Evolutionary conservation across 2,329 filamentous ascomycete genomes (phyloP), one percentile per base, ranked within the genome.

Genomic region (Epichloe uncinata): DNA sequence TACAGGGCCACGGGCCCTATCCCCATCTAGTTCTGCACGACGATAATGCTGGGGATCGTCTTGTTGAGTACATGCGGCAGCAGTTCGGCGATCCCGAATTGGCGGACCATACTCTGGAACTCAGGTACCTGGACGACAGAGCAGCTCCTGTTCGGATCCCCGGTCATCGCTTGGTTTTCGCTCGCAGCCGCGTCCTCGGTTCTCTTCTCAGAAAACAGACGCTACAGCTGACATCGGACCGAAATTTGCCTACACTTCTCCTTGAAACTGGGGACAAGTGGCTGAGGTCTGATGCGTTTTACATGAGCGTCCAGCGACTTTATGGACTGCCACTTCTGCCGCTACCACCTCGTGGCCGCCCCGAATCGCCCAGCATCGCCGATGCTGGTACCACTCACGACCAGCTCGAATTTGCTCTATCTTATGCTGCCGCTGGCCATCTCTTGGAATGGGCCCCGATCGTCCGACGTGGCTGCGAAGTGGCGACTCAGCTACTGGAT

Each of bases 341-440:
- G 5, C 59, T 65, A 2, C 65, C 62, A 1, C 61, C 60, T 26
- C 60, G 56, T 26, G 55, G 55, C 35, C 55, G 56, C 8, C 47
- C 56, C 22, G 60, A 66, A 20, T 58, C 61, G 11, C 57, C 56
- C 5, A 61, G 65, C 2, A 57, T 68, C 33, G 60, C 62, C 0
- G 58, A 70, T 57, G 64, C 69, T 49, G 65, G 71, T 22, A 63
- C 68, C 46, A 55, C 64, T 42, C 56, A 59, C 20, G 72, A 74
- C 8, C 71, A 69, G 18, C 72, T 79, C 51, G 67, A 73, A 34
- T 77, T 78, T 53, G 75, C 74, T n/a, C 64, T 87, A 18, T 78
- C 79, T 22, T 84, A 85, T 58, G 75, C 81, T 43, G 79, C 81
- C 26, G 76, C 80, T 5, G 83, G 81, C 0, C 69, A 76, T 46